Percentiles rank a stretch among this genome's conserved stretches.
Conservation (phyloP, 2,329 filamentous ascomycete species). For the Fusarium newnesense region DNA sequence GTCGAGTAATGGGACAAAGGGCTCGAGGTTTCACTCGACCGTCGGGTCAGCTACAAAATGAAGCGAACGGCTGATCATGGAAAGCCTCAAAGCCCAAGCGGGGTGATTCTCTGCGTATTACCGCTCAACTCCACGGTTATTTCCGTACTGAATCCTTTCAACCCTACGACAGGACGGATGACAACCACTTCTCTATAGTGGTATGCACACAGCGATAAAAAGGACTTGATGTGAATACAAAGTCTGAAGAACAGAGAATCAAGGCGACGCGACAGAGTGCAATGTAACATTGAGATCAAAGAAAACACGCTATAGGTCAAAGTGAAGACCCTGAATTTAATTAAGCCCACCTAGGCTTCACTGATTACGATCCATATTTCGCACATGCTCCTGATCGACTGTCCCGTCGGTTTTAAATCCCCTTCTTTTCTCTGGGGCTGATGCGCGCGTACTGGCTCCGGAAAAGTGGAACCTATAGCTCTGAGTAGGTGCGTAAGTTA, state of each 20-base stretch:
- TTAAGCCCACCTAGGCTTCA: background rate
- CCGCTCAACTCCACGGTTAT: background rate
- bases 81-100: constrained; percentile 5
- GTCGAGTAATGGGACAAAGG: background rate
- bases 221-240: background rate
- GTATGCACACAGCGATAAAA: background rate
- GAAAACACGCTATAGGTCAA: background rate
- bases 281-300: background rate
- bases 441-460: constrained; percentile 11
- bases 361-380: background rate
- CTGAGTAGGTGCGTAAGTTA: constrained; percentile 11
- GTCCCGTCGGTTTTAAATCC: background rate
- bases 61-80: background rate
- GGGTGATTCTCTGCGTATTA: background rate
- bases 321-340: background rate
- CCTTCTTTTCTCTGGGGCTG: background rate
- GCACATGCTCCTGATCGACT: background rate
- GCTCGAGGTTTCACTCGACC: background rate
- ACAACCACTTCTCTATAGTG: background rate
- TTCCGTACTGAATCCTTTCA: background rate
- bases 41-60: background rate
- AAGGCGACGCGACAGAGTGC: background rate
- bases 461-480: constrained; percentile 32
- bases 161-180: background rate
- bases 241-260: background rate